Evolutionary conservation across 257 asterid species (phyloP).

Genomic region (Gentiana dahurica): DNA sequence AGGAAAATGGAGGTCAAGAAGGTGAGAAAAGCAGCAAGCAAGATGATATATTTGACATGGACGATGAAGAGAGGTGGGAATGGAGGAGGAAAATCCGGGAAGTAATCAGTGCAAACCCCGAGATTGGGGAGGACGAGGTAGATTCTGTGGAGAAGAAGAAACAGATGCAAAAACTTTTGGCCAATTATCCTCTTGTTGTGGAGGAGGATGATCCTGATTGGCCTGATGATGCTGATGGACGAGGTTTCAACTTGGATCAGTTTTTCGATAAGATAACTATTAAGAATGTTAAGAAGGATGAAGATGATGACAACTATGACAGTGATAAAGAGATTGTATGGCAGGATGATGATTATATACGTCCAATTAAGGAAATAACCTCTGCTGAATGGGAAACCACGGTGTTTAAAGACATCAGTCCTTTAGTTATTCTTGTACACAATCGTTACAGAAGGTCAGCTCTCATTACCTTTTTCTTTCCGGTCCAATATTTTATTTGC

Average conservation of each 20-base stretch:
- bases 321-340: constrained; percentile 70
- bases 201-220: constrained; percentile 96
- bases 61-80: constrained; percentile 72
- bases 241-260: constrained; percentile 80
- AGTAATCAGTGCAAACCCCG: constrained; percentile 48
- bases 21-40: constrained; percentile 19
- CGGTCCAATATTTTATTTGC: background rate
- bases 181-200: constrained; percentile 82
- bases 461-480: background rate
- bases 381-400: constrained; percentile 87
- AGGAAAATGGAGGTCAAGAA: constrained; percentile 33
- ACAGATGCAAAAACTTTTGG: constrained; percentile 71
- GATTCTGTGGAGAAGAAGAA: constrained; percentile 63
- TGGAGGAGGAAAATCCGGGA: constrained; percentile 81
- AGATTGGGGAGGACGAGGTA: constrained; percentile 59
- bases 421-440: constrained; percentile 82
- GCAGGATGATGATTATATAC: constrained; percentile 88
- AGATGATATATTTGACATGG: constrained; percentile 44
- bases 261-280: constrained; percentile 75
- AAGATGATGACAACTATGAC: constrained; percentile 54
- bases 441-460: constrained; percentile 79
- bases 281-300: constrained; percentile 67
- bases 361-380: constrained; percentile 73
- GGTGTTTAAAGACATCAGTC: constrained; percentile 77
- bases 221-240: constrained; percentile 92